Percentiles rank a stretch among this genome's conserved stretches.
Evolutionary conservation across 2,329 filamentous ascomycete genomes (phyloP).

Genomic region (Hymenoscyphus repandus): DNA sequence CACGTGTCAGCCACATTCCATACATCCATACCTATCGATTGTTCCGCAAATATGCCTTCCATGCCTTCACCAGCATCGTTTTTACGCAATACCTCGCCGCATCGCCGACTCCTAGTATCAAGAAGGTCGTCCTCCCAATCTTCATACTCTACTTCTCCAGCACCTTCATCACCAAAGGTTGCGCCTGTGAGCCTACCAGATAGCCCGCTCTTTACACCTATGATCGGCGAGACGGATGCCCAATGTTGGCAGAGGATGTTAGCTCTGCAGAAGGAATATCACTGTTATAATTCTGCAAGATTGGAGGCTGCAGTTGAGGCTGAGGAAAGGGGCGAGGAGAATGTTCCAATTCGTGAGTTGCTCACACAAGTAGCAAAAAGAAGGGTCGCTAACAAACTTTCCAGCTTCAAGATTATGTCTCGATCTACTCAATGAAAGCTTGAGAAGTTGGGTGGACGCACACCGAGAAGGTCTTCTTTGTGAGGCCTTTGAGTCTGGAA

Average conservation of each 20-base stretch:
- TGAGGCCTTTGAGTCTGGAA: too few species aligned
- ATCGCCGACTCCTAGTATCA: background rate
- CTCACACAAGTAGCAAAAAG: background rate
- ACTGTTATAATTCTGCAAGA: slow-evolving; percentile 30
- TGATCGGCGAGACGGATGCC: slow-evolving; percentile 15
- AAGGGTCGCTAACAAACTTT: background rate
- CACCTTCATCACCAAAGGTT: background rate
- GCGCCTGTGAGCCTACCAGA: background rate
- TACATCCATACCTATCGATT: background rate
- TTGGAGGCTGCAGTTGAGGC: slow-evolving; percentile 30
- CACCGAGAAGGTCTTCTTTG: background rate
- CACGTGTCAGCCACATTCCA: background rate
- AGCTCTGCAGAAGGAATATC: slow-evolving; percentile 26
- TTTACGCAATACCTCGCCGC: background rate
- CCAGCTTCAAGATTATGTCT: slow-evolving; percentile 29
- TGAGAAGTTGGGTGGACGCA: slow-evolving; percentile 21
- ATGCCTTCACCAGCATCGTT: background rate
- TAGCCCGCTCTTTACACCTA: background rate
- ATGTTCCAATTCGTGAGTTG: slow-evolving; percentile 2
- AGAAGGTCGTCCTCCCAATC: background rate
- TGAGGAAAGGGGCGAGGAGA: background rate
- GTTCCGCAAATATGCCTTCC: background rate
- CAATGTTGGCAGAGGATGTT: slow-evolving; percentile 29
- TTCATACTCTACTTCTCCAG: background rate
- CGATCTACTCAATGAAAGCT: slow-evolving; percentile 29